A percentile compares a stretch with the other conserved stretches of the same genome.
Evolutionary conservation across 805 yeast species (phyloP).

Genomic region (Blastobotrys mokoenaii): DNA sequence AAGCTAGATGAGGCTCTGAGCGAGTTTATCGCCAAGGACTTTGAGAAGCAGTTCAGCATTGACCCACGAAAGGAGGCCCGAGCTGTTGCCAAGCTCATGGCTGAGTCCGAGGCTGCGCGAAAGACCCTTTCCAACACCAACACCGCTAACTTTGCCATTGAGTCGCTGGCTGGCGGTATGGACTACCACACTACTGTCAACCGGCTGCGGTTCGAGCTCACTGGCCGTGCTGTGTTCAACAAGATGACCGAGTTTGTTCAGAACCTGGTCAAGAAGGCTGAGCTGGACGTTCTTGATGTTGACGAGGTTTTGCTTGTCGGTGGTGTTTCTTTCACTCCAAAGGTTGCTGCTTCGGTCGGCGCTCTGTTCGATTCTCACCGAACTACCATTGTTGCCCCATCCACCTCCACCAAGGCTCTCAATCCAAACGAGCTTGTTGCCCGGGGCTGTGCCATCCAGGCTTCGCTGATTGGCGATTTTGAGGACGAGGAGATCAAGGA

Average conservation of each 20-base stretch:
- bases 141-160: slow-evolving; percentile 85
- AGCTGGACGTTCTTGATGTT: slow-evolving; percentile 72
- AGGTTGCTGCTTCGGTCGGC: slow-evolving; percentile 68
- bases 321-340: slow-evolving; percentile 89
- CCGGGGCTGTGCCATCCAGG: slow-evolving; percentile 96
- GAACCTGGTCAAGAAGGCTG: slow-evolving; percentile 69
- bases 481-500: slow-evolving; percentile 83
- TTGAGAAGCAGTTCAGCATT: slow-evolving; percentile 75
- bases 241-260: slow-evolving; percentile 73
- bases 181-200: slow-evolving; percentile 91
- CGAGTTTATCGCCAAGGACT: slow-evolving; percentile 86
- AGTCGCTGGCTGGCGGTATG: slow-evolving; percentile 86
- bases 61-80: slow-evolving; percentile 77
- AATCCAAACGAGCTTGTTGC: slow-evolving; percentile 86
- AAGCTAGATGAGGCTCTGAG: slow-evolving; percentile 70
- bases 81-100: slow-evolving; percentile 79
- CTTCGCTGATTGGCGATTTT: slow-evolving; percentile 65
- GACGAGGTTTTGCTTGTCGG: slow-evolving; percentile 90
- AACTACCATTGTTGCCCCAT: slow-evolving; percentile 67
- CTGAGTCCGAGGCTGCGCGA: slow-evolving; percentile 76
- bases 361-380: slow-evolving; percentile 68
- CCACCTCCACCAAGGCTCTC: slow-evolving; percentile 61
- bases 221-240: slow-evolving; percentile 68
- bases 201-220: slow-evolving; percentile 87
- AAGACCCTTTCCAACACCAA: slow-evolving; percentile 87